Conservation (phyloP, 73 alveolate species). For the Halteria grandinella region DNA sequence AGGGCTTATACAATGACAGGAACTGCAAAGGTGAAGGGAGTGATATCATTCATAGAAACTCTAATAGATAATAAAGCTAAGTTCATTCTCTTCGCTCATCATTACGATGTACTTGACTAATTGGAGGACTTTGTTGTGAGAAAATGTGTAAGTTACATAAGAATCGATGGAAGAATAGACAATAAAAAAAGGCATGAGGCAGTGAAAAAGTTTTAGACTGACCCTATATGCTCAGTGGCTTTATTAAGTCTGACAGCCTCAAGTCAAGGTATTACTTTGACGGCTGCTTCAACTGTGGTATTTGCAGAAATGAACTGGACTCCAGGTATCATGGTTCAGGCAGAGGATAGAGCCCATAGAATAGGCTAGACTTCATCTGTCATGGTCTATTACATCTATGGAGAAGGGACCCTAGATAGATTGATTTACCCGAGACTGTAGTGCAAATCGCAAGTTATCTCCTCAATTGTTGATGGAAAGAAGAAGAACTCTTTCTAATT, state of each 20-base stretch:
- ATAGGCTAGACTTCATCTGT: slow-evolving; percentile 84
- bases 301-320: slow-evolving; percentile 95
- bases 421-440: background rate
- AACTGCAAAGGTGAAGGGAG: slow-evolving; percentile 88
- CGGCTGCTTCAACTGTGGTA: slow-evolving; percentile 97
- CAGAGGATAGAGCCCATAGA: slow-evolving; percentile 94
- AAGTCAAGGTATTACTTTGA: slow-evolving; percentile 92
- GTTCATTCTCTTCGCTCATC: slow-evolving; percentile 93
- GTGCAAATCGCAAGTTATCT: background rate
- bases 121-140: slow-evolving; percentile 78
- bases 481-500: no score
- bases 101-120: slow-evolving; percentile 81
- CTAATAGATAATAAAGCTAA: slow-evolving; percentile 82
- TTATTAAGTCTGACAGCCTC: slow-evolving; percentile 84
- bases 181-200: slow-evolving; percentile 79
- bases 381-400: slow-evolving; percentile 85
- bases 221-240: slow-evolving; percentile 83
- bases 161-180: slow-evolving; percentile 90
- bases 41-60: slow-evolving; percentile 79
- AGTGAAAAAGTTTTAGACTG: slow-evolving; percentile 86
- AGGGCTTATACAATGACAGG: slow-evolving; percentile 90
- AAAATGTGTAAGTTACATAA: slow-evolving; percentile 68
- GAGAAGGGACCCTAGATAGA: slow-evolving; percentile 83
- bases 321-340: slow-evolving; percentile 83
- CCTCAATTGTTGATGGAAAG: background rate